These are phyloP conservation scores for Tremellales sp. DNA, from an alignment of 1,284 basidiomycete genomes.

Conservation along the genomic window DNA sequence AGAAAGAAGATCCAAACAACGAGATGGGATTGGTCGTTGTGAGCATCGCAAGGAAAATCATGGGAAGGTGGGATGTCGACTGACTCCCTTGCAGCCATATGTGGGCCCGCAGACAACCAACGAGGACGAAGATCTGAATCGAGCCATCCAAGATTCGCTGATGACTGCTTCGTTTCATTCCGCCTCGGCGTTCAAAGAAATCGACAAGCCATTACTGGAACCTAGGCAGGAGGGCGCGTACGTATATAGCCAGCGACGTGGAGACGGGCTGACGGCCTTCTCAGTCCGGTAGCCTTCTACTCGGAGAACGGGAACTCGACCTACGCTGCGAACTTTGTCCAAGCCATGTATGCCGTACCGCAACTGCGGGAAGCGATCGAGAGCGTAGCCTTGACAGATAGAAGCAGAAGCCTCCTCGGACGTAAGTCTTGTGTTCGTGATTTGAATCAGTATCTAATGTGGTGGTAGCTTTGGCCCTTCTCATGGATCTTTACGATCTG, in stretches of 20 bases:
- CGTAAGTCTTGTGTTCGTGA: neutral
- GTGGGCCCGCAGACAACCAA: conserved; percentile 12
- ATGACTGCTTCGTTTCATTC: conserved; percentile 46
- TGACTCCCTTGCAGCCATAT: neutral
- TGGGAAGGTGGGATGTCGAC: neutral
- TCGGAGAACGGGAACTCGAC: conserved; percentile 25
- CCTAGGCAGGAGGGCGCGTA: conserved; percentile 28
- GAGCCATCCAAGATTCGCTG: conserved; percentile 42
- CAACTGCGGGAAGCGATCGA: conserved; percentile 28
- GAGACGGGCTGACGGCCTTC: neutral
- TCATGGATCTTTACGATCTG: neutral
- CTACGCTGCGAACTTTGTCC: conserved; percentile 32
- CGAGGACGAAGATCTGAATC: conserved; percentile 41
- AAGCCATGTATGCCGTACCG: conserved; percentile 38
- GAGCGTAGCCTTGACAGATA: neutral
- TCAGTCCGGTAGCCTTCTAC: conserved; percentile 26
- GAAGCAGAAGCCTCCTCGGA: too few relatives aligned
- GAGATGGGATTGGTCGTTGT: conserved; percentile 26
- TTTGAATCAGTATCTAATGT: neutral
- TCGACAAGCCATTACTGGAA: conserved; percentile 15
- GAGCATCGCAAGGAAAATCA: neutral
- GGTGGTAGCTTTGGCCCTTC: neutral
- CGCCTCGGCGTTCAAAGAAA: conserved; percentile 15
- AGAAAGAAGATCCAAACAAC: conserved; percentile 34
- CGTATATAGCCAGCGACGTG: conserved; percentile 9